These are phyloP conservation scores for Solanum pimpinellifolium DNA, from an alignment of 257 asterid species.

Conservation along the genomic window DNA sequence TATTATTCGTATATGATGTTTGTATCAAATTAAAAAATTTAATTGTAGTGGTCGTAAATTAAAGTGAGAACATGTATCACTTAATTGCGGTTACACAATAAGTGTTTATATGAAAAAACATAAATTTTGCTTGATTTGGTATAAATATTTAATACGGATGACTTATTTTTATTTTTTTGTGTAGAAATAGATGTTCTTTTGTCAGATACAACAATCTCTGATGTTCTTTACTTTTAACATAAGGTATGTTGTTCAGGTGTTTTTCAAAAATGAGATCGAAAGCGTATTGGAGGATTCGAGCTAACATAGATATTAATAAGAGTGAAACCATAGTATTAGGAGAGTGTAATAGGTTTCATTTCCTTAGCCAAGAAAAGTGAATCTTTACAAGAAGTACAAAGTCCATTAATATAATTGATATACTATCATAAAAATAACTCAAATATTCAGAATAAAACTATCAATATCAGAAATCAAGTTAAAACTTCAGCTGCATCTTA, in stretches of 20 bases:
- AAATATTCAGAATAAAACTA: not conserved
- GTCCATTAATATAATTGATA: not conserved
- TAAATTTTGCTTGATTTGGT: not conserved
- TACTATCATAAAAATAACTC: not conserved
- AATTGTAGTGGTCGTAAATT: not conserved
- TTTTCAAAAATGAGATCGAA: not conserved
- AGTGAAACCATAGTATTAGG: not conserved
- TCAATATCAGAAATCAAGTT: not conserved
- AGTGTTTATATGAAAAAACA: not conserved
- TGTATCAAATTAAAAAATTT: too few species aligned
- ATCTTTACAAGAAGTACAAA: not conserved
- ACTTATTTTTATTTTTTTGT: not conserved
- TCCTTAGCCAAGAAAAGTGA: not conserved
- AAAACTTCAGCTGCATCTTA: not conserved
- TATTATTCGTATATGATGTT: accelerated
- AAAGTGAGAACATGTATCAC: not conserved
- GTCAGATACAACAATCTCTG: not conserved
- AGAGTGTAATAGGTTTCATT: not conserved
- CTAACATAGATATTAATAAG: not conserved
- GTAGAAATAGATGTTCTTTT: not conserved
- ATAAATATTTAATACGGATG: not conserved
- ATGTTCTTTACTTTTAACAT: not conserved
- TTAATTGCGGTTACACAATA: not conserved
- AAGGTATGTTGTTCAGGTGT: not conserved
- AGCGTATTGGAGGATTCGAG: not conserved